Evolutionary conservation across 1,284 basidiomycete genomes (phyloP), one percentile per base, ranked within the genome.

Genomic region (Malassezia nana): DNA sequence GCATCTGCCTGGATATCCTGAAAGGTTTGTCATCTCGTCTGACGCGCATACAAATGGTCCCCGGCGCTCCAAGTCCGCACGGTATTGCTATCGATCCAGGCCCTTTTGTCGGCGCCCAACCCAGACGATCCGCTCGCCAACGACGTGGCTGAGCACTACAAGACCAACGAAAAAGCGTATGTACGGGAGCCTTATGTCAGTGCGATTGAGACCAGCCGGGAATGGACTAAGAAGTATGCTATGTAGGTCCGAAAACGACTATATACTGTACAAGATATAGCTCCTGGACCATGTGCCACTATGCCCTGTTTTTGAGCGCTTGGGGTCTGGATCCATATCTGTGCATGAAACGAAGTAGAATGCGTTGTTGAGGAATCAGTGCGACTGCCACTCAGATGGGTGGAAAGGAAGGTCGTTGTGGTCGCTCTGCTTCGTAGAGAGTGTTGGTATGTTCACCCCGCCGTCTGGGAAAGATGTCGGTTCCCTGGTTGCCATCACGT

Each of bases 71-170:
- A 96, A 76, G 96, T 98, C 76, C 85, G 92, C 62, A 98, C 92
- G 0, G 92, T 99, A 51, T 79, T 99, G 31, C 82, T 99, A 47
- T 96, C 92, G 25, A 82, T 99, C 68, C 94, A 98, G 76, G 94
- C 92, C 8, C 80, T 98, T 20, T 80, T 98, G 28, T 89, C 87
- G 62, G 86, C 92, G 5, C 92, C 92, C 5, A 98, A 98, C 77
- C 92, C 92, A 5, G 92, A 99, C 70, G 92, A 99, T 74, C 92
- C 92, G n/a, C 83, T 99, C 16, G 92, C 92, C n/a, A 81, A 81
- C 68, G 80, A 82, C 64, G 81, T 98, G 29, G 92, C 92, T 22
- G 92, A 96, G 77, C 89, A 96, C 72, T 98, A 95, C 82, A 98
- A 98, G 78, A 89, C 94, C 78, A 81, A 98, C 74, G 89, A 95